phyloP scores from a whole-genome alignment of 192 early-diverging fungal species.

The Paraglomus brasilianum region DNA sequence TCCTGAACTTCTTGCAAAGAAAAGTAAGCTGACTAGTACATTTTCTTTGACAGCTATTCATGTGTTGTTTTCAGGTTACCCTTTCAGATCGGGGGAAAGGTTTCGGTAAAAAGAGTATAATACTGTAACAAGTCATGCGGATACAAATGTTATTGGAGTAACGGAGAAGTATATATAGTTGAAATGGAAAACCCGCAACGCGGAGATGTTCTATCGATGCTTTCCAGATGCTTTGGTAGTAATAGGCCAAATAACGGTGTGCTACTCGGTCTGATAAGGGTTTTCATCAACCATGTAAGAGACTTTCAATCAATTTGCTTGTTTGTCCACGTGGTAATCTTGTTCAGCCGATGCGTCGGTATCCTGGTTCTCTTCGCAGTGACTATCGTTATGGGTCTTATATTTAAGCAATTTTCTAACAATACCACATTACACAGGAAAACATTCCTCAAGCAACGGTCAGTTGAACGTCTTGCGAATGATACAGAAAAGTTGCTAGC shows the following conservation, averaged over 20 bases:
- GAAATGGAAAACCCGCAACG: conserved; percentile 8
- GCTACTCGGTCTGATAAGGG: not conserved
- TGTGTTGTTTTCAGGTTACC: conserved; percentile 21
- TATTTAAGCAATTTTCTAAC: too few species aligned
- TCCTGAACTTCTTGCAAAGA: conserved; percentile 14
- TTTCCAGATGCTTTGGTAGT: conserved; percentile 1
- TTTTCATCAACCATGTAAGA: conserved; percentile 7
- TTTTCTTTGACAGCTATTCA: conserved; percentile 27
- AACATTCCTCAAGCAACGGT: too few species aligned
- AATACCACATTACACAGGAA: too few species aligned
- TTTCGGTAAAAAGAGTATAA: conserved; percentile 27
- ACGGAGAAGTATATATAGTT: conserved; percentile 16
- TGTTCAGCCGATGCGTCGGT: too few species aligned
- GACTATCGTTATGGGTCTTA: too few species aligned
- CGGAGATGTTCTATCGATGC: not conserved
- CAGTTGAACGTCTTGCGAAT: too few species aligned
- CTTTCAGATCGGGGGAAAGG: conserved; percentile 9
- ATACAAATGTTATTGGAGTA: conserved; percentile 17
- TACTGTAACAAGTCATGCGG: conserved; percentile 5
- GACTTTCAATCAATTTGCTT: too few species aligned
- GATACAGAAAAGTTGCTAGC: too few species aligned
- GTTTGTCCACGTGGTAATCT: not conserved
- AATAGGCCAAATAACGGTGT: not conserved
- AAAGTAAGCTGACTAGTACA: conserved; percentile 7
- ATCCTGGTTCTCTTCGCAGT: too few species aligned